Base-by-base conservation (phyloP, 2,329 filamentous ascomycete species). In the Aspergillus terreus region DNA sequence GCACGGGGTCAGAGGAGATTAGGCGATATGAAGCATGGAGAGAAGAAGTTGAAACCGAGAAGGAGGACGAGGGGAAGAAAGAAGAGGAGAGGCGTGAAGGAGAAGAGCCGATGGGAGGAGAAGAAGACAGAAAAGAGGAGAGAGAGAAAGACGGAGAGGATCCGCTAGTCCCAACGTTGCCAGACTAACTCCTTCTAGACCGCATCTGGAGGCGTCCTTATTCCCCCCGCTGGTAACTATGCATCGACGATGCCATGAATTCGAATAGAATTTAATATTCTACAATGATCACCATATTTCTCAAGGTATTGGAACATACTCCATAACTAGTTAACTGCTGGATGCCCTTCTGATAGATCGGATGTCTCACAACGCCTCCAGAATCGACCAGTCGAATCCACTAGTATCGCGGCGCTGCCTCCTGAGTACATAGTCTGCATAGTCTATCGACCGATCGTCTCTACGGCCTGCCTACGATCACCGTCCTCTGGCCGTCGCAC, bases 111-210 rank as follows among this genome's bases (percentile, higher is more conserved):
- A 47, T 19, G 12, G 27, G 41, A 47, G 17, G 27, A 49, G 21
- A 32, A 48, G 38, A 43, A 49, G 48, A 40, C 27, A 50, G 43
- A 49, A 42, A 50, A 47, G 43, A 49, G 25, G 45, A 46, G 23
- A 23, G 23, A 46, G 36, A 49, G 46, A 43, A 44, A 43, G 47
- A 45, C 33, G 50, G 43, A 51, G 56, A 50, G 42, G 42, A 44
- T 17, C 33, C 46, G 21, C 46, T 47, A 47, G 46, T 47, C 40
- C 40, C 40, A 42, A 42, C 40, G 19, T 17, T 23, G 40, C 19
- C 19, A 42, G 40, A 42, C 40, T 52, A 32, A 30, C 33, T 43
- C 35, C 35, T n/a, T n/a, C 35, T 38, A n/a, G 14, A 38, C 35
- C 14, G 35, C 14, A n/a, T 6, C 35, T 4, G 35, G n/a, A n/a